A percentile compares a stretch with the other conserved stretches of the same genome.
Evolutionary conservation across 2,329 filamentous ascomycete genomes (phyloP).

Genomic region (Claviceps africana): DNA sequence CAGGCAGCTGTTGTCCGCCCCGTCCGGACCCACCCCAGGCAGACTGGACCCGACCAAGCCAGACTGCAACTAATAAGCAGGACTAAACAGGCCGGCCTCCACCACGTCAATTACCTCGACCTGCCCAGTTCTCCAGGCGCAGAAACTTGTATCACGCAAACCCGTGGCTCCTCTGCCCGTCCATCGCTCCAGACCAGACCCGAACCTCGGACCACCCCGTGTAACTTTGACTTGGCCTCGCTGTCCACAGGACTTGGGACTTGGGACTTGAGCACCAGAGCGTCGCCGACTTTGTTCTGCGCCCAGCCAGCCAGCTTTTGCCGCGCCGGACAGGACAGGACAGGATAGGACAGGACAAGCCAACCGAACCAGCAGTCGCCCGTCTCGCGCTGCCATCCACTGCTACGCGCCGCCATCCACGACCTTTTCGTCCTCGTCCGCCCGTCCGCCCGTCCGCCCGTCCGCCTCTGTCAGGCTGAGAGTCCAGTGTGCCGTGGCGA

Average conservation of each 20-base stretch:
- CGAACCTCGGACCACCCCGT: constrained; percentile 11
- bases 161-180: constrained; percentile 9
- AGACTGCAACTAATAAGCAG: neutral
- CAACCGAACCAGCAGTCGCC: constrained; percentile 6
- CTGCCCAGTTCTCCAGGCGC: constrained; percentile 7
- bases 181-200: constrained; percentile 6
- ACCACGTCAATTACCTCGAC: constrained; percentile 6
- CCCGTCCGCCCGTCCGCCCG: neutral
- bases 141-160: constrained; percentile 13
- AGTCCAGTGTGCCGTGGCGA: constrained; percentile 12
- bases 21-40: neutral
- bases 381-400: neutral
- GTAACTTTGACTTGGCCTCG: constrained; percentile 10
- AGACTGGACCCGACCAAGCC: neutral
- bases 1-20: neutral
- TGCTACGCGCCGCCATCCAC: constrained; percentile 7
- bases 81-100: neutral
- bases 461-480: constrained; percentile 11
- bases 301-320: constrained; percentile 7
- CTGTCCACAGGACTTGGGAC: constrained; percentile 7
- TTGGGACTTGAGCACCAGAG: constrained; percentile 4
- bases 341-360: neutral
- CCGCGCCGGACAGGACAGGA: neutral
- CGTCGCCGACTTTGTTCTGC: constrained; percentile 1
- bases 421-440: constrained; percentile 5